phyloP scores from a whole-genome alignment of 345 rosid genomes.

The Sonneratia caseolaris region DNA sequence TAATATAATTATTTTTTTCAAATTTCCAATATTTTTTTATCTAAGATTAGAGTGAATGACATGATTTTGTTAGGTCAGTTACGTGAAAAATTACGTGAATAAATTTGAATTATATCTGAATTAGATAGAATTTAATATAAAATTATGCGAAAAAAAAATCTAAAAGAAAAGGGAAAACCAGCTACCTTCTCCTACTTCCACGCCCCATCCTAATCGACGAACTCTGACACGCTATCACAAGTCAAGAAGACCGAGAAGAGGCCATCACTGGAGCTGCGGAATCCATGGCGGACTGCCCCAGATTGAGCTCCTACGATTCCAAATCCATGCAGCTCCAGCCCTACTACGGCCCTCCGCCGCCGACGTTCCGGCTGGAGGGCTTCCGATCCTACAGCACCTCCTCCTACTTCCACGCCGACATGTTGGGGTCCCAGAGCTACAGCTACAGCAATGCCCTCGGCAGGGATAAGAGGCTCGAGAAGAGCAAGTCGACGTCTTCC shows the following conservation, averaged over 20 bases:
- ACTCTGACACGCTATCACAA: not conserved
- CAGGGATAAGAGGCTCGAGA: constrained; percentile 48
- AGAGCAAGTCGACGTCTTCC: constrained; percentile 27
- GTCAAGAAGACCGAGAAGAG: not conserved
- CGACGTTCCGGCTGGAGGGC: constrained; percentile 21
- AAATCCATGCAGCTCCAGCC: constrained; percentile 49
- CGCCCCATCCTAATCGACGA: not conserved
- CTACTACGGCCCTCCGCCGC: constrained; percentile 37
- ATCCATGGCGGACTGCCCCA: constrained; percentile 56
- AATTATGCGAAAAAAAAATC: too few species aligned
- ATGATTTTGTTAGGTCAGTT: too few species aligned
- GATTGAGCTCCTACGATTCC: constrained; percentile 44
- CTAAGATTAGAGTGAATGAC: too few species aligned
- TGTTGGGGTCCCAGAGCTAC: constrained; percentile 23
- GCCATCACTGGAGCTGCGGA: not conserved
- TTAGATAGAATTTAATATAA: too few species aligned
- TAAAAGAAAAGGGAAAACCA: too few species aligned
- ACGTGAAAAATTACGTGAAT: too few species aligned
- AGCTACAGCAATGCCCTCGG: constrained; percentile 11
- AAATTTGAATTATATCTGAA: too few species aligned
- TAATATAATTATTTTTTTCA: too few species aligned
- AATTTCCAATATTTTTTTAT: too few species aligned
- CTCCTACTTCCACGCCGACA: constrained; percentile 41
- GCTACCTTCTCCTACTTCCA: too few species aligned
- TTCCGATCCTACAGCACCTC: constrained; percentile 56